phyloP scores from a whole-genome alignment of 2,329 filamentous ascomycete species.

The Alternaria gansuensis region DNA sequence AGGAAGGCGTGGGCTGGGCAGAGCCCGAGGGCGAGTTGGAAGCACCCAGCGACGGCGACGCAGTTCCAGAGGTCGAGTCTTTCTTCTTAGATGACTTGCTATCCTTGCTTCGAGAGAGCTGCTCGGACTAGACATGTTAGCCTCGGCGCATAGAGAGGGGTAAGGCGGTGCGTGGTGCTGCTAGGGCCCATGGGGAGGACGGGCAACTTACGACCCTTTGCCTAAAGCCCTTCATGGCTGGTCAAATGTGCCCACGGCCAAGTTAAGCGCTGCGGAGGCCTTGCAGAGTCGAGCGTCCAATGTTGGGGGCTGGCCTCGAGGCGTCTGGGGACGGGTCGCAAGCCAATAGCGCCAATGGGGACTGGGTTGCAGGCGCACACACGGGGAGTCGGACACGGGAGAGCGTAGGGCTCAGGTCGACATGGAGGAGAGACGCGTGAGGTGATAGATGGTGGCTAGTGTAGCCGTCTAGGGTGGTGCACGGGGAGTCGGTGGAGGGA shows the following conservation, averaged over 20 bases:
- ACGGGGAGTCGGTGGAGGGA: slow-evolving; percentile 37
- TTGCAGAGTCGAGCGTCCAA: slow-evolving; percentile 39
- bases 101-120: slow-evolving; percentile 93
- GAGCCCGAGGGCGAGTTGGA: slow-evolving; percentile 68
- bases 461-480: slow-evolving; percentile 37
- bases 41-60: slow-evolving; percentile 74
- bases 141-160: slow-evolving; percentile 47
- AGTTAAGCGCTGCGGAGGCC: slow-evolving; percentile 41
- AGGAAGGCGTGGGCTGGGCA: slow-evolving; percentile 78
- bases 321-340: slow-evolving; percentile 35
- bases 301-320: slow-evolving; percentile 36
- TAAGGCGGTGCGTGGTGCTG: slow-evolving; percentile 30
- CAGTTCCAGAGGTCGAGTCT: slow-evolving; percentile 70
- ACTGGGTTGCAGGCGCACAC: slow-evolving; percentile 32
- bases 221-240: slow-evolving; percentile 94
- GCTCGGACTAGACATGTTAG: slow-evolving; percentile 69
- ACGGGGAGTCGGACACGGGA: slow-evolving; percentile 24
- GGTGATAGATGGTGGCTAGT: slow-evolving; percentile 40
- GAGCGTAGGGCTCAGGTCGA: slow-evolving; percentile 38
- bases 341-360: slow-evolving; percentile 43
- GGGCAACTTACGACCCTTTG: slow-evolving; percentile 86
- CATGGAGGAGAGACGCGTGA: slow-evolving; percentile 44
- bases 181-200: slow-evolving; percentile 34
- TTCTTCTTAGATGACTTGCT: slow-evolving; percentile 79
- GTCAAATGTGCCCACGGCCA: slow-evolving; percentile 50